phyloP scores from a whole-genome alignment of 2,329 filamentous ascomycete genomes.

The Talaromyces piceae region DNA sequence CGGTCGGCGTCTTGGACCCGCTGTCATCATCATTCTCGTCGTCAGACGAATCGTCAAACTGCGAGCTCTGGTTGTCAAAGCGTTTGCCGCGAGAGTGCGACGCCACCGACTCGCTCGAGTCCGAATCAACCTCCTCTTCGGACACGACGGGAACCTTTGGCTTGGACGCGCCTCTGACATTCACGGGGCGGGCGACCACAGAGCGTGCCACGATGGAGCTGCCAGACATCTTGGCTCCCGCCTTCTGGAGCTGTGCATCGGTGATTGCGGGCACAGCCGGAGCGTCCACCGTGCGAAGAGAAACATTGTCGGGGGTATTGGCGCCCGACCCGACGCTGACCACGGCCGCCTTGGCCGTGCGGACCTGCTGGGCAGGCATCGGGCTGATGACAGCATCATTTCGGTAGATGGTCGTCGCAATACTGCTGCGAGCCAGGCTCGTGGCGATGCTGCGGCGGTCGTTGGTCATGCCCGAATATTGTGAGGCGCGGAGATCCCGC shows the following conservation, averaged over 20 bases:
- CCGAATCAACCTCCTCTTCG: constrained; percentile 19
- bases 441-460: constrained; percentile 44
- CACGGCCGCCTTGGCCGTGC: constrained; percentile 81
- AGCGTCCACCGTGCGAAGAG: constrained; percentile 34
- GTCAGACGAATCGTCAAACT: constrained; percentile 28
- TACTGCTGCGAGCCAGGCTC: constrained; percentile 50
- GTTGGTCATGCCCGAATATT: constrained; percentile 69
- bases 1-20: constrained; percentile 4
- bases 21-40: constrained; percentile 14
- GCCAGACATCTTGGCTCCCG: constrained; percentile 24
- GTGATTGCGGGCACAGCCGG: constrained; percentile 70
- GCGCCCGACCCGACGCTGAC: constrained; percentile 69
- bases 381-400: constrained; percentile 79
- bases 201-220: constrained; percentile 40
- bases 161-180: constrained; percentile 31
- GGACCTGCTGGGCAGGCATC: constrained; percentile 73
- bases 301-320: constrained; percentile 40
- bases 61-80: constrained; percentile 20
- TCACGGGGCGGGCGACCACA: constrained; percentile 38
- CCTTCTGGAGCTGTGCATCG: constrained; percentile 34
- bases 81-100: constrained; percentile 14
- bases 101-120: constrained; percentile 13
- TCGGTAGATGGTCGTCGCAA: constrained; percentile 89
- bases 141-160: constrained; percentile 25
- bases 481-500: constrained; percentile 81